Evolutionary conservation across 1,139 yeast species (phyloP).

Genomic region (Protomyces inundatus): DNA sequence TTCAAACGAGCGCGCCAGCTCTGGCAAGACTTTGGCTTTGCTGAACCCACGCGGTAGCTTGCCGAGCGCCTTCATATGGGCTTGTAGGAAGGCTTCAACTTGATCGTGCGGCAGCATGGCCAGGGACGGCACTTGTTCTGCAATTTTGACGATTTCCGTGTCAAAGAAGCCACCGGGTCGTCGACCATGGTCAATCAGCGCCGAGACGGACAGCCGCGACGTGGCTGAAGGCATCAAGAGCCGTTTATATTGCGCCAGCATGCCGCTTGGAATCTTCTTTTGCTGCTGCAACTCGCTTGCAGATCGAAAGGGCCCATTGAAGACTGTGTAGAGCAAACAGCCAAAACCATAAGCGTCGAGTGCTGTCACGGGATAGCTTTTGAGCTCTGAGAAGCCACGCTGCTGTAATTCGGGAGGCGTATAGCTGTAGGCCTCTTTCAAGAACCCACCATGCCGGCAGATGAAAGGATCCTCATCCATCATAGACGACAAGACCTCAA

Average conservation of each 20-base stretch:
- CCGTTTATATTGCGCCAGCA: constrained; percentile 35
- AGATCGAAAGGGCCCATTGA: constrained; percentile 39
- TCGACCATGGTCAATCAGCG: constrained; percentile 48
- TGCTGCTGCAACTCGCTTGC: constrained; percentile 34
- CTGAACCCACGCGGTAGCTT: constrained; percentile 57
- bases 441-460: constrained; percentile 36
- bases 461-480: constrained; percentile 34
- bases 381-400: constrained; percentile 46
- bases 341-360: constrained; percentile 64
- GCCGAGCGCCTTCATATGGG: constrained; percentile 39
- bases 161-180: constrained; percentile 40
- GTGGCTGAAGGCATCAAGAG: constrained; percentile 35
- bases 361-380: constrained; percentile 6
- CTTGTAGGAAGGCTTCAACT: constrained; percentile 49
- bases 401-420: constrained; percentile 46
- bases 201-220: constrained; percentile 48
- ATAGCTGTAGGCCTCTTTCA: constrained; percentile 40
- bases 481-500: constrained; percentile 56
- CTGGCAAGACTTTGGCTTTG: constrained; percentile 63
- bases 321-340: constrained; percentile 48
- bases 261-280: constrained; percentile 37
- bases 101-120: constrained; percentile 49
- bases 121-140: constrained; percentile 50
- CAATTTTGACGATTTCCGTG: constrained; percentile 48
- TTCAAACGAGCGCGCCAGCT: constrained; percentile 47